Evolutionary conservation across 345 rosid species (phyloP), one percentile per base, ranked within the genome.

Genomic region (Salix purpurea): DNA sequence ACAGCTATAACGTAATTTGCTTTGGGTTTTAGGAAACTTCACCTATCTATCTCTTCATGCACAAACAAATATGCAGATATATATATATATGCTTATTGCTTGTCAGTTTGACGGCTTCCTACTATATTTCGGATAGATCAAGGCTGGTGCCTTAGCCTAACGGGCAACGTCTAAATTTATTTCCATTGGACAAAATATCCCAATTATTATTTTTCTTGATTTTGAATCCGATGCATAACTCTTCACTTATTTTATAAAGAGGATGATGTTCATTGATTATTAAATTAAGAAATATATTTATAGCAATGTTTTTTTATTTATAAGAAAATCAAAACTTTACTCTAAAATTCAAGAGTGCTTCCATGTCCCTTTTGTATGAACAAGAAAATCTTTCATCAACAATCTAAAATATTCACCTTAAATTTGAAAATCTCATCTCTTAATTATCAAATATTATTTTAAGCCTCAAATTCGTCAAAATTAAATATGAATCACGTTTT

Each of bases 41-140:
- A 75, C 48, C 72, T 34, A 34, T 34, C 37, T 28, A 58, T 67
- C 69, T 50, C 76, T 65, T 56, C 74, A 65, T 60, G 74, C 75
- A 73, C 79, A 21, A 67, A 62, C 77, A 48, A 65, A 23, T n/a
- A 73, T 50, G 62, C 73, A 16, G 7, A 46, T 46, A 70, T 48
- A 34, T n/a, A 46, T 46, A 70, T 48, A 34, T n/a, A 14, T 16
- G 23, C 5, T 4, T n/a, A 21, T 54, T 58, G 26, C 26, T n/a
- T 58, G 11, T 58, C 62, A 58, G 62, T 58, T 40, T 58, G 62
- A 56, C 62, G 62, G 28, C 62, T 58, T 58, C 26, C 62, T 58
- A 58, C 24, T 58, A 9, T n/a, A n/a, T 58, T 3, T n/a, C 23
- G 28, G 28, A 58, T 10, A 58, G 12, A 10, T 9, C 12, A 58